These are phyloP conservation scores for Lepiota brunneoincarnata DNA, from an alignment of 768 basidiomycete species.

Conservation along the genomic window DNA sequence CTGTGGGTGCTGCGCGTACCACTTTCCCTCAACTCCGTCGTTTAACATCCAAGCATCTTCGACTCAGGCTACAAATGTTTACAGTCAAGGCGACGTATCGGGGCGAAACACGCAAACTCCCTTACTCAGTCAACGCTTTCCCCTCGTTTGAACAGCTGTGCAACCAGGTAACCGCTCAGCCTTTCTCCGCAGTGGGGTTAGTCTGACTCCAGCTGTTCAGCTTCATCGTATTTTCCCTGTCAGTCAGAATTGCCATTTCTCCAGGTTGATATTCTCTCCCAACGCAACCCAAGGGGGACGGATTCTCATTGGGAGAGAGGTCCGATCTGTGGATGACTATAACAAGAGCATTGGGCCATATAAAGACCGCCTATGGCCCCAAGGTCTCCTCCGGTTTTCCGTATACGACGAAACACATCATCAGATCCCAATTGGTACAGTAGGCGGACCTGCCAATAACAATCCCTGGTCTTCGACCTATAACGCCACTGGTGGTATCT, in stretches of 20 bases:
- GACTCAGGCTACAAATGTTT: slow-evolving; percentile 50
- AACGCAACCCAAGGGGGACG: slow-evolving; percentile 50
- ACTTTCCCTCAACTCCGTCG: slow-evolving; percentile 12
- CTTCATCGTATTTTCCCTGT: slow-evolving; percentile 71
- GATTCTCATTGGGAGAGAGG: slow-evolving; percentile 61
- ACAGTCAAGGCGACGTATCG: slow-evolving; percentile 78
- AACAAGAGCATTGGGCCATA: slow-evolving; percentile 45
- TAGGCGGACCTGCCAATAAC: neutral
- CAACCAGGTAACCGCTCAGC: slow-evolving; percentile 49
- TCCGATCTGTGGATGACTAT: slow-evolving; percentile 60
- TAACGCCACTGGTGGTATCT: slow-evolving; percentile 2
- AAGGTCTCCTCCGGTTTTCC: slow-evolving; percentile 60
- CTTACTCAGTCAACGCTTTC: slow-evolving; percentile 53
- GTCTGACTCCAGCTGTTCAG: slow-evolving; percentile 37
- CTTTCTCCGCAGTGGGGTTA: slow-evolving; percentile 1
- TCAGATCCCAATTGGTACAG: slow-evolving; percentile 25
- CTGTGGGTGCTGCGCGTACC: slow-evolving; percentile 13
- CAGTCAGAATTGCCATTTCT: slow-evolving; percentile 56
- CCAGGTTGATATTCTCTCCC: slow-evolving; percentile 68
- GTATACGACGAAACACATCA: slow-evolving; percentile 51
- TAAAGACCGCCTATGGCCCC: slow-evolving; percentile 49
- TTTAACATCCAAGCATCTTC: slow-evolving; percentile 12
- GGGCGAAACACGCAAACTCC: slow-evolving; percentile 65
- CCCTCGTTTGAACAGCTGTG: slow-evolving; percentile 62
- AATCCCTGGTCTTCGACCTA: slow-evolving; percentile 11